Percentiles rank a stretch among this genome's conserved stretches.
Evolutionary conservation across 179 eudicot genomes (phyloP).

Genomic region (Corrigiola litoralis): DNA sequence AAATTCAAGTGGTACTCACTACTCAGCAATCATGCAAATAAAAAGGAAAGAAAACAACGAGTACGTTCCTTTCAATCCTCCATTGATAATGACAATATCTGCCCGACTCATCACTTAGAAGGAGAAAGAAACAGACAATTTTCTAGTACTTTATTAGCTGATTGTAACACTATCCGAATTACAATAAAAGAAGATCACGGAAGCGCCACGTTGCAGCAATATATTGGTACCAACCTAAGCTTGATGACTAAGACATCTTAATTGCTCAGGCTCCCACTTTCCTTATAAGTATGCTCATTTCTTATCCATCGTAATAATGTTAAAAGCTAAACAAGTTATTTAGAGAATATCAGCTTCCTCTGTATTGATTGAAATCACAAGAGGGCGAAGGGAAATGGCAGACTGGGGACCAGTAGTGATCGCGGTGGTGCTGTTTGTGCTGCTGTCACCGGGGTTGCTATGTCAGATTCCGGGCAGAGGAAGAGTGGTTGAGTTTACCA

Average conservation of each 20-base stretch:
- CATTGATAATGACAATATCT: neutral
- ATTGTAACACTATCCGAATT: neutral
- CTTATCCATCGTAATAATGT: constrained; percentile 7
- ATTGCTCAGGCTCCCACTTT: neutral
- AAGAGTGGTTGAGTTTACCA: constrained; percentile 27
- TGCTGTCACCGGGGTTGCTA: constrained; percentile 48
- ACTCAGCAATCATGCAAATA: too few species aligned
- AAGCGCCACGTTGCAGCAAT: neutral
- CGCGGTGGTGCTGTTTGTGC: constrained; percentile 43
- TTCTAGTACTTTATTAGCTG: neutral
- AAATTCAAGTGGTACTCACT: too few species aligned
- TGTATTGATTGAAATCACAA: too few species aligned
- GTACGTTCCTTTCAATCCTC: neutral
- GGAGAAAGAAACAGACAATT: neutral
- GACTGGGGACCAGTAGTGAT: constrained; percentile 57
- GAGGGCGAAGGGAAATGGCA: constrained; percentile 7
- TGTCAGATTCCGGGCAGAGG: constrained; percentile 45
- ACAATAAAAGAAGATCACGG: neutral
- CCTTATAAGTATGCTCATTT: constrained; percentile 1
- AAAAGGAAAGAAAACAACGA: too few species aligned
- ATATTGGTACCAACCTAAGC: neutral
- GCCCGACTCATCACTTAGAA: neutral
- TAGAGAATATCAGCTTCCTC: neutral
- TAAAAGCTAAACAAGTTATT: constrained; percentile 4
- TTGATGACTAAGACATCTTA: constrained; percentile 4